Base-by-base conservation (phyloP, 1,284 basidiomycete genomes). In the Fomitiporia mediterranea region DNA sequence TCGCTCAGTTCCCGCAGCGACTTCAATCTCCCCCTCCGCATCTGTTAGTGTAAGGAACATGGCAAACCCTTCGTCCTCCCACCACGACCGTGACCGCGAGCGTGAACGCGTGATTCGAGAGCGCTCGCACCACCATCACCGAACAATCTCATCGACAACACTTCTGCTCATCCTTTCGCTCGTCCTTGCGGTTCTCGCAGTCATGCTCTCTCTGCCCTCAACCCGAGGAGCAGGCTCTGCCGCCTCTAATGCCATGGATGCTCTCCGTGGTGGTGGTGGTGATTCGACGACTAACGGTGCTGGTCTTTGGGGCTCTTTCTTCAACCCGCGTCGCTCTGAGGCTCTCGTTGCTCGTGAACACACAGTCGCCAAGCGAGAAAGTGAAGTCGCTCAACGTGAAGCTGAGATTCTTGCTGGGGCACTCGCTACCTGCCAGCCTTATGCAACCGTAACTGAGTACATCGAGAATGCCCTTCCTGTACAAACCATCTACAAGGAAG, bases 121-220 rank as follows among this genome's bases (percentile, higher is more conserved):
- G 43, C 54, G 58, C 15, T 60, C 58, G 51, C 84, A 85, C 65
- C 86, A 87, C 66, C 87, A 89, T 61, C 84, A 87, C 64, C 78
- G 89, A 57, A 91, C 89, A 53, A 90, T 91, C 61, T 91, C 89
- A 6, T 91, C 88, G n/a, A 91, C 89, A 0, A 91, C 89, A 7
- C 82, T 91, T 44, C 80, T 91, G 56, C 82, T 91, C 38, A 86
- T 91, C 47, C 79, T 91, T 51, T 91, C 89, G 13, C 83, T 91
- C 44, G 82, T 91, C 50, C 76, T 91, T 17, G 89, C 88, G 23
- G 86, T 91, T 25, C 77, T 91, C 23, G 88, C 89, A 1, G 82
- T 91, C 63, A 90, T 91, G 88, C 81, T 91, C 15, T 90, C 89
- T 2, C 76, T 91, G 6, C 89, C 89, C 1, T 80, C 83, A 2